Evolutionary conservation across 129 eudicot genomes (phyloP).

Genomic region (Kitagawia praeruptora): DNA sequence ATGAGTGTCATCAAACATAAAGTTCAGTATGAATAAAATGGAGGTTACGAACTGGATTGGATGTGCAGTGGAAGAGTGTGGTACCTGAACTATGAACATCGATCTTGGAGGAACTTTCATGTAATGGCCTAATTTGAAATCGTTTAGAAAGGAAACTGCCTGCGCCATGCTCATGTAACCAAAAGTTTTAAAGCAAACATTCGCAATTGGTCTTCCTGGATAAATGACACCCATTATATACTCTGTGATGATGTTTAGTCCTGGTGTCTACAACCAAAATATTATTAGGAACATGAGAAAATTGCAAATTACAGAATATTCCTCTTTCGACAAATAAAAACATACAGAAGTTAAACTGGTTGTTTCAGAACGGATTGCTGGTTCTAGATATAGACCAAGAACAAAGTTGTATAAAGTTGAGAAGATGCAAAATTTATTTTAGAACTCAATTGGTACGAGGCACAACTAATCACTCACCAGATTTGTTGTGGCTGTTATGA

Average conservation of each 20-base stretch:
- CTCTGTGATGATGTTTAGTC: slow-evolving; percentile 76
- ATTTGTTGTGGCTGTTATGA: slow-evolving; percentile 81
- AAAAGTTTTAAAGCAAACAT: slow-evolving; percentile 86
- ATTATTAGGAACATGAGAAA: not conserved
- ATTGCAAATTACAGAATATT: no score
- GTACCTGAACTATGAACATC: slow-evolving; percentile 85
- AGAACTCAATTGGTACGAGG: not conserved
- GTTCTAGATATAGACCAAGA: not conserved
- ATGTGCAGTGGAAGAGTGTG: not conserved
- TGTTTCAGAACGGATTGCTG: not conserved
- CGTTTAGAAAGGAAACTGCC: slow-evolving; percentile 58
- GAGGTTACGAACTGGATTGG: not conserved
- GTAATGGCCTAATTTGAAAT: slow-evolving; percentile 93
- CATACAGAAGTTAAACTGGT: not conserved
- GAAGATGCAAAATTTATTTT: not conserved
- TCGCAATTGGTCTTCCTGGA: slow-evolving; percentile 83
- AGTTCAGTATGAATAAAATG: not conserved
- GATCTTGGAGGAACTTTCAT: slow-evolving; percentile 92
- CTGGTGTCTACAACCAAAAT: slow-evolving; percentile 54
- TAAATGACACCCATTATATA: slow-evolving; percentile 66
- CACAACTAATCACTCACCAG: slow-evolving; percentile 26
- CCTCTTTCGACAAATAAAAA: no score
- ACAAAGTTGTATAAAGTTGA: not conserved
- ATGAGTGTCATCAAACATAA: not conserved
- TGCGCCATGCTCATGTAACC: slow-evolving; percentile 95